Evolutionary conservation across 345 rosid genomes (phyloP), one percentile per base, ranked within the genome.

Genomic region (Angophora floribunda): DNA sequence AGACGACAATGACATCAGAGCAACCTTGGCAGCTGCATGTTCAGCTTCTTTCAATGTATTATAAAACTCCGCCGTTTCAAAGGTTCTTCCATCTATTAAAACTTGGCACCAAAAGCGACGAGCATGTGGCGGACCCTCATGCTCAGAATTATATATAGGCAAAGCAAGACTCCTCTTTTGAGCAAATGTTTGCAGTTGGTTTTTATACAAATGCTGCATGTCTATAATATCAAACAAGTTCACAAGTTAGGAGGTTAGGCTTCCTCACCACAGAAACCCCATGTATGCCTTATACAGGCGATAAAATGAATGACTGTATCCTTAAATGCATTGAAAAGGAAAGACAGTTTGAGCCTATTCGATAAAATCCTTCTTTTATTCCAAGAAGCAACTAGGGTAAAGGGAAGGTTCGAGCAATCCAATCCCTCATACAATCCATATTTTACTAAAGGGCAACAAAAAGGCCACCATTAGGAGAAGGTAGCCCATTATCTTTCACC

Each of bases 1-100:
- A 1, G 90, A 85, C 2, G 80, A 57, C 53, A 92, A 21, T 79
- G 93, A 86, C 86, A 55, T 75, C 79, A 93, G 85, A 55, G 95
- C 95, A 89, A 51, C 89, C 87, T 86, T 89, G 45, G 95, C 95
- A 88, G 93, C 93, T 61, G 91, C 91, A 87, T 89, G 90, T 87
- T 93, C 93, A n/a, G 93, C 95, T 85, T 88, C 90, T 85, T 87
- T 92, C 86, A 92, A 51, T 6, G 92, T 89, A 85, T 89, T 32
- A 59, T 80, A 91, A 24, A 86, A 88, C 24, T 87, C 90, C 44
- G 10, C 78, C 88, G 89, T 80, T 78, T 70, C 92, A 88, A 86
- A 91, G 47, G 91, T 91, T 86, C 87, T 44, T 30, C 92, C 95
- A 85, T 85, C 91, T 85, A 93, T 47, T 30, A 88, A 89, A 22